Evolutionary conservation across 768 basidiomycete species (phyloP), one percentile per base, ranked within the genome.

Genomic region (Astraeus odoratus): DNA sequence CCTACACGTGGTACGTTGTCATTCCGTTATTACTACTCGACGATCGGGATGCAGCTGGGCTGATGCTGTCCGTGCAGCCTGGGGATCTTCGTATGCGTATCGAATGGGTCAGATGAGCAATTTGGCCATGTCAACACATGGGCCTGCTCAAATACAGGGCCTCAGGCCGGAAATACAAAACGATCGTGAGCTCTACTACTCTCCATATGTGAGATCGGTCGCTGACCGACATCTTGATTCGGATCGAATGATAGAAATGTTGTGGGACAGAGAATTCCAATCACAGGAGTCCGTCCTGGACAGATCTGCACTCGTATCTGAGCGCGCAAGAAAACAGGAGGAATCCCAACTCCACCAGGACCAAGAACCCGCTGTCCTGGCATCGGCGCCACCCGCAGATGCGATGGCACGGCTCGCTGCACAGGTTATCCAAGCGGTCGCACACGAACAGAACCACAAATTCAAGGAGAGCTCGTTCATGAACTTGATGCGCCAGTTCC

Each of bases 381-480:
- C 64, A 46, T 1, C 54, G 59, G 46, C 56, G 58, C 51, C 49
- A 24, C 36, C 57, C 53, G 7, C 54, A 2, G 87, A 92, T 52
- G 82, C 87, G 37, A 79, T 95, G 37, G 83, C 91, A 2, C 75
- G 77, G 23, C 84, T 88, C 7, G 92, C 92, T 9, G 88, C 79
- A 8, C 67, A 81, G 34, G 74, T 95, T 30, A 67, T 95, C 44
- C 78, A 88, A 33, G 74, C 83, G n/a, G 76, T 94, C 37, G 71
- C 76, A 56, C 66, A 82, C 47, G 86, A 87, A 44, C 72, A 76
- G 56, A 91, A 88, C 57, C 78, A 82, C 27, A 96, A 95, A 60
- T 92, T 96, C 57, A 74, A 79, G 64, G 76, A 89, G 25, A 91
- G 88, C 61, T 73, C 77, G 47, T 96, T 96, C 60, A 71, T 96